Evolutionary conservation across 2,329 filamentous ascomycete genomes (phyloP).

Genomic region (Chrysoporthe cubensis): DNA sequence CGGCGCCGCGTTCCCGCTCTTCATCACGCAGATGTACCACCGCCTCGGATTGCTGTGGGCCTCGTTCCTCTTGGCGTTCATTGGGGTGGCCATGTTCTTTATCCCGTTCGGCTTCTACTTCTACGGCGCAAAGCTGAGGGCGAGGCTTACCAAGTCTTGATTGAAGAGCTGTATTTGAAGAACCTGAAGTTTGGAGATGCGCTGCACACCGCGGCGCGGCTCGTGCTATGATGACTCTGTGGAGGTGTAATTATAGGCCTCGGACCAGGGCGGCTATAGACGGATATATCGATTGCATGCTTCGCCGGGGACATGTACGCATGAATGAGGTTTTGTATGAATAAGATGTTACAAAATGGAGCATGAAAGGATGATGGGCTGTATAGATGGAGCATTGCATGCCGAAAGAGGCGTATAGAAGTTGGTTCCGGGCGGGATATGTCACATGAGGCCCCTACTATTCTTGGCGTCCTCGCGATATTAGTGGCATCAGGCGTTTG

Average conservation of each 20-base stretch:
- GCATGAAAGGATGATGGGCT: neutral
- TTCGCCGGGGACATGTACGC: too few species aligned
- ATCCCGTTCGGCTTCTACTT: slow-evolving; percentile 14
- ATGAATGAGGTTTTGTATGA: neutral
- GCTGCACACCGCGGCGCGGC: too few species aligned
- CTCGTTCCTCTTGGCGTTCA: slow-evolving; percentile 39
- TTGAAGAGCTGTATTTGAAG: too few species aligned
- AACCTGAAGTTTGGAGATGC: too few species aligned
- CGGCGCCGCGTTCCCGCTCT: slow-evolving; percentile 61
- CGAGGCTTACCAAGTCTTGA: slow-evolving; percentile 9
- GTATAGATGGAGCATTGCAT: neutral
- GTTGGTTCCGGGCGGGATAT: neutral
- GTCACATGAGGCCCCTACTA: too few species aligned
- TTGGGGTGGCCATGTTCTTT: slow-evolving; percentile 26
- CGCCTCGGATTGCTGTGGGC: slow-evolving; percentile 44
- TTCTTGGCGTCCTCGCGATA: too few species aligned
- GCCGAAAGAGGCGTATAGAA: neutral
- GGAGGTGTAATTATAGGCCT: too few species aligned
- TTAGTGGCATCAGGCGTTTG: too few species aligned
- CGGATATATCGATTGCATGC: too few species aligned
- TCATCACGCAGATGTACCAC: slow-evolving; percentile 44
- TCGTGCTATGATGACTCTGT: neutral
- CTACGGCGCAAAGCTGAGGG: slow-evolving; percentile 9
- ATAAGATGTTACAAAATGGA: neutral
- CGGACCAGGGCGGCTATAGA: too few species aligned